phyloP scores from a whole-genome alignment of 2,329 filamentous ascomycete species.

The Cytospora schulzeri region DNA sequence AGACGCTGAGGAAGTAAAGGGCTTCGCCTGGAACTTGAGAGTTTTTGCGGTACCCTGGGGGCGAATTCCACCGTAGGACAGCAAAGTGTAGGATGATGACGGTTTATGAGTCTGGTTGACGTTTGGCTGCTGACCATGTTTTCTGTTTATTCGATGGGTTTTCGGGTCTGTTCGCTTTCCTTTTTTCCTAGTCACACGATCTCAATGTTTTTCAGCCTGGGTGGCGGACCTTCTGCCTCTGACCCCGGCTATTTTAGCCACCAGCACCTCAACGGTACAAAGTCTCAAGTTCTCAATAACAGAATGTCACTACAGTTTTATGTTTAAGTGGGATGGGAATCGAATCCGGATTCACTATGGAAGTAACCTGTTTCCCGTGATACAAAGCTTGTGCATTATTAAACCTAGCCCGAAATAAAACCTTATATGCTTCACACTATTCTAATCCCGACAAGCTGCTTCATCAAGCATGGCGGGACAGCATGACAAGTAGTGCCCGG shows the following conservation, averaged over 20 bases:
- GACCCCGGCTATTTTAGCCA: constrained; percentile 3
- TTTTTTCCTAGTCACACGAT: constrained; percentile 7
- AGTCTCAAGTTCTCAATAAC: constrained; percentile 21
- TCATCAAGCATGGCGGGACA: neutral
- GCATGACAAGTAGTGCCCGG: neutral
- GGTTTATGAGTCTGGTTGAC: constrained; percentile 17
- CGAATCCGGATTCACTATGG: neutral
- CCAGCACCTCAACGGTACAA: constrained; percentile 20
- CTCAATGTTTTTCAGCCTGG: constrained; percentile 4
- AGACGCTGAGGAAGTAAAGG: constrained; percentile 19
- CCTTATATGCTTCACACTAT: too few species aligned
- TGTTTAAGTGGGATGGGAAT: neutral
- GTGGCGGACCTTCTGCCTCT: neutral
- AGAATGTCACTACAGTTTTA: constrained; percentile 25
- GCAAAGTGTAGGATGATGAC: constrained; percentile 17
- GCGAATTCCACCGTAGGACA: neutral
- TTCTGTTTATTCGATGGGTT: constrained; percentile 15
- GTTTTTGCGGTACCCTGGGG: neutral
- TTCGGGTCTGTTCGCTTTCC: constrained; percentile 10
- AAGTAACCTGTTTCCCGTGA: neutral
- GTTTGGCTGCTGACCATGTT: constrained; percentile 13
- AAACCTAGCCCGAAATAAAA: neutral
- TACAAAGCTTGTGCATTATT: neutral
- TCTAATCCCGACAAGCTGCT: neutral
- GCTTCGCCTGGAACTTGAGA: neutral